These are phyloP conservation scores for Kodamaea plutei DNA, from an alignment of 1,139 yeast genomes.

Conservation along the genomic window DNA sequence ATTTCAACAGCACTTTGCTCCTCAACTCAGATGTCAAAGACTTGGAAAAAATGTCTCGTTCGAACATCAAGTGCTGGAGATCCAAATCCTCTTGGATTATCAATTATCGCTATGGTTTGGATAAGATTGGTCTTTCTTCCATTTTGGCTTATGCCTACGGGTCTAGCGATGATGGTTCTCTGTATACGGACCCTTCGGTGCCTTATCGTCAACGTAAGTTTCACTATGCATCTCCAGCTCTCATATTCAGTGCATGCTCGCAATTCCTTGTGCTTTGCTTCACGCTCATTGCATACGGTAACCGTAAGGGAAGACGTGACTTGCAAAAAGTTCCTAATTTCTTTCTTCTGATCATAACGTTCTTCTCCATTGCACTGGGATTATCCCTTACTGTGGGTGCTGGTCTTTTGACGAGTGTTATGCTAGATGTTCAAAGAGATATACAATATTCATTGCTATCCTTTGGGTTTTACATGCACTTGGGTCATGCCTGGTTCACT, in stretches of 20 bases:
- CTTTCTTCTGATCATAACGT: constrained; percentile 29
- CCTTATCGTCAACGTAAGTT: constrained; percentile 16
- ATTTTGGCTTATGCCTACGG: constrained; percentile 48
- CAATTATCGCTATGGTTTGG: constrained; percentile 44
- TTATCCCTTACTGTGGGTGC: constrained; percentile 27
- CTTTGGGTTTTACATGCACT: constrained; percentile 42
- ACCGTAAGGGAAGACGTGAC: constrained; percentile 28
- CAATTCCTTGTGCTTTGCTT: constrained; percentile 26
- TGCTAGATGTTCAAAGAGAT: constrained; percentile 22
- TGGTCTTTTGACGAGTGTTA: constrained; percentile 23
- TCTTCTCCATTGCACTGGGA: constrained; percentile 31
- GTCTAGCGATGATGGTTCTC: too few species aligned
- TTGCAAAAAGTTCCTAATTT: constrained; percentile 26
- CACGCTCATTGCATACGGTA: constrained; percentile 32
- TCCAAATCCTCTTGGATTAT: constrained; percentile 19
- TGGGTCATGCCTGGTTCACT: constrained; percentile 41
- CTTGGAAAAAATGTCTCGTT: too few species aligned
- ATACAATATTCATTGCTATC: constrained; percentile 31
- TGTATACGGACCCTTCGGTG: constrained; percentile 19
- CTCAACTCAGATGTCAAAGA: not conserved
- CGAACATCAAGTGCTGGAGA: not conserved
- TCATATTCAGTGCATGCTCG: constrained; percentile 21
- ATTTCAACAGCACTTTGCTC: constrained; percentile 23
- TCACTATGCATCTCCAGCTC: constrained; percentile 22
- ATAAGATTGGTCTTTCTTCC: constrained; percentile 36